phyloP scores from a whole-genome alignment of 139 green algal species.

The Micromonas pusilla region DNA sequence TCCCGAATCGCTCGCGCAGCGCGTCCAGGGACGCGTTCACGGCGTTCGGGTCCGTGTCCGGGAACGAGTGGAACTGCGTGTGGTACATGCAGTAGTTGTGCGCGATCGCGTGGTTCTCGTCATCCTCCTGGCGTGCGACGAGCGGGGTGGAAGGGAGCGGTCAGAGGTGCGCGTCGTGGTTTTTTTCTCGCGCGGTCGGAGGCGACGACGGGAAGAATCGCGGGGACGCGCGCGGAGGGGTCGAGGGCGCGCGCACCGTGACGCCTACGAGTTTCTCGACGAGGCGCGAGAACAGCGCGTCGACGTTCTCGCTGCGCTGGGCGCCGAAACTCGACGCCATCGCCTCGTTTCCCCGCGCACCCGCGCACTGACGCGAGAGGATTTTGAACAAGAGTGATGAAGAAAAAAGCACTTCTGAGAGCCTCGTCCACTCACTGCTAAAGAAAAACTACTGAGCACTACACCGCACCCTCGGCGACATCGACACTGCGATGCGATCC shows the following conservation, averaged over 20 bases:
- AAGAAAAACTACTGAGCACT: no score
- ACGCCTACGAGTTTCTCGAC: neutral
- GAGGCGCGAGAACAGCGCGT: neutral
- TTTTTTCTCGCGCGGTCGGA: neutral
- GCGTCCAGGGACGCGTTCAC: neutral
- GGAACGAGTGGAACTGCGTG: neutral
- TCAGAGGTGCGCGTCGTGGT: neutral
- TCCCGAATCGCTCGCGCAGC: neutral
- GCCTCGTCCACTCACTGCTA: no score
- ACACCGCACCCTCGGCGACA: no score
- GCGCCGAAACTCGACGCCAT: neutral
- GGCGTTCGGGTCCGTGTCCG: neutral
- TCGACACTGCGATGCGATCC: no score
- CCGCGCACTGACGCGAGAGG: no score
- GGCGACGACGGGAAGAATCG: neutral
- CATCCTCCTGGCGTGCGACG: neutral
- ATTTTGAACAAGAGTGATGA: no score
- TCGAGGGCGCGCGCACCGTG: neutral
- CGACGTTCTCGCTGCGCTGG: neutral
- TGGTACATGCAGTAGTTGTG: neutral
- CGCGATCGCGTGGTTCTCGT: neutral
- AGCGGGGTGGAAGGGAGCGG: neutral
- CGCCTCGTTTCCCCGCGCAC: no score
- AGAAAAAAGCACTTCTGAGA: no score
- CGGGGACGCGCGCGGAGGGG: no score